phyloP scores from a whole-genome alignment of 768 basidiomycete genomes.

The Rhodotorula kratochvilovae region DNA sequence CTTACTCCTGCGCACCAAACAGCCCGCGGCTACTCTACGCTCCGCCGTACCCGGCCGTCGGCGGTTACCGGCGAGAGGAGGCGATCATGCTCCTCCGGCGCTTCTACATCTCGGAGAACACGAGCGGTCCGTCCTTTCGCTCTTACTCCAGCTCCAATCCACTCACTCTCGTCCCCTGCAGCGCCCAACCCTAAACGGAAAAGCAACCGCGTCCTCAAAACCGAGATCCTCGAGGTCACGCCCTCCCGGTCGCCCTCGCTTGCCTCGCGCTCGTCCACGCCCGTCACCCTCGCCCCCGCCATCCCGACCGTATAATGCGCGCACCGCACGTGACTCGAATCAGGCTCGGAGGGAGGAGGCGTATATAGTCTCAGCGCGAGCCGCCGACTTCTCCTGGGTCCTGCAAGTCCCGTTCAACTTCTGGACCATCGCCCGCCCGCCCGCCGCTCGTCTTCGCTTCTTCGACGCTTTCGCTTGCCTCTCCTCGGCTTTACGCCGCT shows the following conservation, averaged over 20 bases:
- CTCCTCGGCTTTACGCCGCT: no score
- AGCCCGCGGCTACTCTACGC: constrained; percentile 71
- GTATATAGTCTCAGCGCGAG: constrained; percentile 7
- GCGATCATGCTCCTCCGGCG: constrained; percentile 79
- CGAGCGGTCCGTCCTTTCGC: constrained; percentile 63
- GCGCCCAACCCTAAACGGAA: constrained; percentile 71
- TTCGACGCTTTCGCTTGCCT: no score
- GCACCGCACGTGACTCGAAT: no score
- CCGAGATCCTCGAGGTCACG: constrained; percentile 55
- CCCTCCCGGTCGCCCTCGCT: neutral
- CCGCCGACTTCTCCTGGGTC: neutral
- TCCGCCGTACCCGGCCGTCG: constrained; percentile 66
- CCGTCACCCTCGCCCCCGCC: neutral
- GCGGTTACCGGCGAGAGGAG: constrained; percentile 73
- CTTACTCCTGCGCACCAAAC: neutral
- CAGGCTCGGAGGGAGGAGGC: no score
- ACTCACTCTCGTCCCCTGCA: constrained; percentile 45
- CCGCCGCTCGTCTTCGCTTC: no score
- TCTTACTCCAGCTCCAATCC: constrained; percentile 4
- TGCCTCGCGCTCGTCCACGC: neutral
- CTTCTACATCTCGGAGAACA: constrained; percentile 90
- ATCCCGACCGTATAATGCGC: neutral
- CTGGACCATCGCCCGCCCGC: no score
- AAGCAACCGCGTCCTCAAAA: constrained; percentile 80
- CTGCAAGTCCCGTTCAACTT: neutral